phyloP scores from a whole-genome alignment of 2,329 filamentous ascomycete genomes.

The Xylariomycetidae sp. region DNA sequence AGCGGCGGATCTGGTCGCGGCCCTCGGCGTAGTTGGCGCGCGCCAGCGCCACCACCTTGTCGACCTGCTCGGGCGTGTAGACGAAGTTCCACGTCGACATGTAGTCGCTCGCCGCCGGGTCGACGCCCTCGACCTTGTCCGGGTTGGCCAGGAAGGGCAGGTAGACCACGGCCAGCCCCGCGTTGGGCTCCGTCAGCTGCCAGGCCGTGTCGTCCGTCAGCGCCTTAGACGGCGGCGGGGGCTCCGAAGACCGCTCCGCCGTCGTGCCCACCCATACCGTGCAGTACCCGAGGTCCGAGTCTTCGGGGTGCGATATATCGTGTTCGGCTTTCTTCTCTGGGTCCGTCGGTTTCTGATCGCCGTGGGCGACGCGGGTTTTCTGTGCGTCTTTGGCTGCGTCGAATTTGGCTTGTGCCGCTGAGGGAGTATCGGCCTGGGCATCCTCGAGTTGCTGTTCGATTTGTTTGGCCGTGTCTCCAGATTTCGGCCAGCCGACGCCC shows the following conservation, averaged over 20 bases:
- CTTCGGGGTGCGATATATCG: slow-evolving; percentile 37
- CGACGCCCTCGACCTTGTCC: slow-evolving; percentile 67
- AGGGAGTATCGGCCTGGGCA: slow-evolving; percentile 57
- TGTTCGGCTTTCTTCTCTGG: slow-evolving; percentile 31
- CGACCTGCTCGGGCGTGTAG: slow-evolving; percentile 86
- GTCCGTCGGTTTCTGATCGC: slow-evolving; percentile 11
- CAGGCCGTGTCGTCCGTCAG: slow-evolving; percentile 62
- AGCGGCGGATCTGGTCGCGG: slow-evolving; percentile 68
- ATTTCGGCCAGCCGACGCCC: slow-evolving; percentile 86
- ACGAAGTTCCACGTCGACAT: slow-evolving; percentile 98
- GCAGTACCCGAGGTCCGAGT: slow-evolving; percentile 76
- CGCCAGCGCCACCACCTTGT: slow-evolving; percentile 76
- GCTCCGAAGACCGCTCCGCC: slow-evolving; percentile 62
- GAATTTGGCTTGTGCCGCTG: slow-evolving; percentile 61
- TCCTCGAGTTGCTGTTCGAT: slow-evolving; percentile 61
- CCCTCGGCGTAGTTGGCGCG: slow-evolving; percentile 84
- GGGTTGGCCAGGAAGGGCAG: slow-evolving; percentile 84
- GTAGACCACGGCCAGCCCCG: slow-evolving; percentile 86
- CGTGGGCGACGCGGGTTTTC: slow-evolving; percentile 26
- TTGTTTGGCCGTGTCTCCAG: slow-evolving; percentile 52
- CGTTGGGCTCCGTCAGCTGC: slow-evolving; percentile 68
- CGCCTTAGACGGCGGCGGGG: slow-evolving; percentile 43
- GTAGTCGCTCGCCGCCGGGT: slow-evolving; percentile 78
- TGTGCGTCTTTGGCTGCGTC: slow-evolving; percentile 46
- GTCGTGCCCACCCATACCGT: slow-evolving; percentile 92